Conservation (phyloP, 176 grass and related monocot genomes). For the Raddia distichophylla region DNA sequence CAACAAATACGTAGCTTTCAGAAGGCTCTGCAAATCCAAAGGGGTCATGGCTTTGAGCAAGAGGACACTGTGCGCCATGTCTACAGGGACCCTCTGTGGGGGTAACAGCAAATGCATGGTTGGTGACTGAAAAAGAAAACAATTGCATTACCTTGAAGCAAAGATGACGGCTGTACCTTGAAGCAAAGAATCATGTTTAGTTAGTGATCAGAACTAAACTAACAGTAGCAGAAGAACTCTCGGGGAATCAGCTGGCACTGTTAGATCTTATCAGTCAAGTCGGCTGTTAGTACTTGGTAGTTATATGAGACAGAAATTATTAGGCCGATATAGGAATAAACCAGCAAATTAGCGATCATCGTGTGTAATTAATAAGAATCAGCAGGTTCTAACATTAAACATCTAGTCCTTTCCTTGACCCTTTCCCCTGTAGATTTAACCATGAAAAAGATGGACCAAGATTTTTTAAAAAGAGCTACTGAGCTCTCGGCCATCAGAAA, state of each 20-base stretch:
- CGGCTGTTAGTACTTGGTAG: background rate
- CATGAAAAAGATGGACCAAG: slow-evolving; percentile 35
- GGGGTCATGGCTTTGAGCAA: slow-evolving; percentile 60
- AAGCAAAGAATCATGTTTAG: background rate
- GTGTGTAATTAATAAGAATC: background rate
- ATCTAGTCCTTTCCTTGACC: slow-evolving; percentile 1
- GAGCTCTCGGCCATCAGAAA: slow-evolving; percentile 18
- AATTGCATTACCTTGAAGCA: slow-evolving; percentile 34
- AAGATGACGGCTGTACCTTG: background rate
- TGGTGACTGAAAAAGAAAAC: slow-evolving; percentile 45
- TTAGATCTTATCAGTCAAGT: too few relatives aligned
- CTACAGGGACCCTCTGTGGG: slow-evolving; percentile 58
- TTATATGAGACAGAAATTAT: slow-evolving; percentile 10
- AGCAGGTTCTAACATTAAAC: slow-evolving; percentile 21
- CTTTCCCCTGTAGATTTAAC: background rate
- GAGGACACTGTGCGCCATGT: slow-evolving; percentile 66
- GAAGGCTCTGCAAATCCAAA: slow-evolving; percentile 81
- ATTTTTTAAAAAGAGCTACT: slow-evolving; percentile 29
- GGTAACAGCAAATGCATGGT: slow-evolving; percentile 45
- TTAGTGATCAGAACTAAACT: background rate
- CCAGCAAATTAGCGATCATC: background rate
- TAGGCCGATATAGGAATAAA: background rate
- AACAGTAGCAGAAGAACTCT: slow-evolving; percentile 27
- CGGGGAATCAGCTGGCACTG: too few relatives aligned
- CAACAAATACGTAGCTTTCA: slow-evolving; percentile 82